phyloP scores from a whole-genome alignment of 805 yeast genomes.

The Torulaspora microellipsoides region DNA sequence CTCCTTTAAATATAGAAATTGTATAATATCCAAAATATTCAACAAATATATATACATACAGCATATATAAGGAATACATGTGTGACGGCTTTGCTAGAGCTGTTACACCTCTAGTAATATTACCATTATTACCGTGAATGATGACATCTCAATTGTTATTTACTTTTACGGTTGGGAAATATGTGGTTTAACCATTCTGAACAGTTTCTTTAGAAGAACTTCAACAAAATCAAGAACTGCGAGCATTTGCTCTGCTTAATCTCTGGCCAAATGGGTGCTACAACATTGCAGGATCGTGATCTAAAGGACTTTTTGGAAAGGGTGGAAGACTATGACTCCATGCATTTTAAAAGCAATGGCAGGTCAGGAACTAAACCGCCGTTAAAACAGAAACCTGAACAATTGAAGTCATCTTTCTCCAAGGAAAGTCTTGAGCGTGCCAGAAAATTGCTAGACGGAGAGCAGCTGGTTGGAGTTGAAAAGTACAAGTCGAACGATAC shows the following conservation, averaged over 20 bases:
- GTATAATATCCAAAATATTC: slow-evolving; percentile 3
- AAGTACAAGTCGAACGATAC: not conserved
- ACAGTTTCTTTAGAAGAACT: too few species aligned
- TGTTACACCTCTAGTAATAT: too few species aligned
- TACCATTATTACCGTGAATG: too few species aligned
- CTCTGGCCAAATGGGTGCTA: too few species aligned
- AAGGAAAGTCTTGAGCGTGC: slow-evolving; percentile 19
- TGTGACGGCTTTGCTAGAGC: too few species aligned
- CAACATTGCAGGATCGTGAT: slow-evolving; percentile 15
- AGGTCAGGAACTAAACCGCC: slow-evolving; percentile 1
- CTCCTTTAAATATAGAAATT: slow-evolving; percentile 4
- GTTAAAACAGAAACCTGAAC: slow-evolving; percentile 3
- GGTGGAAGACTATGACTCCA: slow-evolving; percentile 26
- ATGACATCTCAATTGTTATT: too few species aligned
- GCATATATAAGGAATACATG: too few species aligned
- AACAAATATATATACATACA: not conserved
- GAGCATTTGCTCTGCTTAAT: too few species aligned
- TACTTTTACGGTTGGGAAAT: too few species aligned
- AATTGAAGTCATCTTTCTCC: slow-evolving; percentile 3
- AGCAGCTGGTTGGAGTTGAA: slow-evolving; percentile 5
- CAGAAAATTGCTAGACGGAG: slow-evolving; percentile 17
- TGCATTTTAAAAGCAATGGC: not conserved
- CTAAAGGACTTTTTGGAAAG: slow-evolving; percentile 24
- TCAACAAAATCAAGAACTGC: too few species aligned
- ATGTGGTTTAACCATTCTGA: too few species aligned